Evolutionary conservation across 2,329 filamentous ascomycete genomes (phyloP), one percentile per base, ranked within the genome.

Genomic region (Pleoardoris graminearum): DNA sequence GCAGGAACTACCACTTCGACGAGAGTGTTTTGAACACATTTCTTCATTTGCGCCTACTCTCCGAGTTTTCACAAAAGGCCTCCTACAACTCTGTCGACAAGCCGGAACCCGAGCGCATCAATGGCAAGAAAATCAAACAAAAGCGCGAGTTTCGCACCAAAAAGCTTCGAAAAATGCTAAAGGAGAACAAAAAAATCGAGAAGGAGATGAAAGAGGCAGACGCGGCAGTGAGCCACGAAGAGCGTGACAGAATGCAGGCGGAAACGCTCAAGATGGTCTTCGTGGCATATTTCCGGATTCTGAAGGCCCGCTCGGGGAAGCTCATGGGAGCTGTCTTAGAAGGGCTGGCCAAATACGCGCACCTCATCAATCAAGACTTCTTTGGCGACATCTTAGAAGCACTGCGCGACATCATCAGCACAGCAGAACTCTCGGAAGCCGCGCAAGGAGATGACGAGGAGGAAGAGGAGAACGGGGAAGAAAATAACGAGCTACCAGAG

Each of bases 291-390:
- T 97, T 99, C 75, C 88, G 92, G 47, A 93, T 97, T 49, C 79
- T 99, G 37, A 97, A 97, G 77, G 81, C 86, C 48, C 85, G 91
- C 22, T 82, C 85, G 21, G 87, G 90, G 12, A 85, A 88, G 60
- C 83, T 99, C 16, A 97, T 97, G 90, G 94, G 94, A n/a, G 92
- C 93, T 12, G 92, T 97, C 0, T 82, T 99, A 4, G 94, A 97
- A 77, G 94, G 94, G 23, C 79, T 99, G 19, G 92, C 93, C 45
- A 91, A 91, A 69, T 99, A 96, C 70, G 87, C 92, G 3, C 94
- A 97, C 71, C 82, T 99, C 54, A 99, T 99, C 80, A 99, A 99
- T 77, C 91, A 99, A 69, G 91, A 99, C 70, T 97, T 99, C 79
- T 99, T 99, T 66, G 94, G 93, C 23, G 94, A 99, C 69, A 81